Base-by-base conservation (phyloP, 1,284 basidiomycete species). In the Cryptococcus jaspeensis region DNA sequence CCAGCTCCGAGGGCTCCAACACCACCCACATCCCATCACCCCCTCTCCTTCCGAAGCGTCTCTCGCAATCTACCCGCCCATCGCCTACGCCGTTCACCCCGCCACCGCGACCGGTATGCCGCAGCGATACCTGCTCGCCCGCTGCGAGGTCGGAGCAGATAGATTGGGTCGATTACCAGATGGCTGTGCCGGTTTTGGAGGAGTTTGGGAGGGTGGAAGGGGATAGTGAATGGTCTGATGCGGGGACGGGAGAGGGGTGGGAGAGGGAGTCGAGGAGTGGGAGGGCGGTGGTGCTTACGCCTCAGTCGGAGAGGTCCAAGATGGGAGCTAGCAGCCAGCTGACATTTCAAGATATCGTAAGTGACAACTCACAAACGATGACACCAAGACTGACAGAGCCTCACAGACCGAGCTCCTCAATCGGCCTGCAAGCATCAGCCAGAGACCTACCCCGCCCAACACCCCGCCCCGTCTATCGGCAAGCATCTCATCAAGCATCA, bases 1-100 rank as follows among this genome's bases (percentile, higher is more conserved):
- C 55, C 23, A 53, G 53, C 45, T 56, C 56, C 5, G 60, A 59
- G 13, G 52, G 46, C 6, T 55, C 46, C n/a, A 55, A 32, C 22
- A 40, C 20, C 55, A 42, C 28, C 5, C 28, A 32, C 28, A 4
- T 9, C 28, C 28, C 16, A 18, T 49, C 32, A 15, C 13, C 32
- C 20, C 47, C n/a, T 6, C 2, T 40, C 38, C 15, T 15, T n/a
- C 20, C 43, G 9, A 12, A n/a, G 15, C 43, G 43, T 22, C 43
- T 44, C 22, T 32, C 43, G 20, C 25, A 5, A 6, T 44, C 20
- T 44, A 22, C 20, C 43, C 8, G 20, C 15, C 22, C 13, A 7
- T 25, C 43, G 8, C 43, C 43, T 44, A 22, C 28, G 5, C 28
- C 4, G 4, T 32, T 32, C 4, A 5, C 28, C 28, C 28, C 9